Evolutionary conservation across 495 filamentous ascomycete genomes (phyloP).

Genomic region (Penicillium goetzii): DNA sequence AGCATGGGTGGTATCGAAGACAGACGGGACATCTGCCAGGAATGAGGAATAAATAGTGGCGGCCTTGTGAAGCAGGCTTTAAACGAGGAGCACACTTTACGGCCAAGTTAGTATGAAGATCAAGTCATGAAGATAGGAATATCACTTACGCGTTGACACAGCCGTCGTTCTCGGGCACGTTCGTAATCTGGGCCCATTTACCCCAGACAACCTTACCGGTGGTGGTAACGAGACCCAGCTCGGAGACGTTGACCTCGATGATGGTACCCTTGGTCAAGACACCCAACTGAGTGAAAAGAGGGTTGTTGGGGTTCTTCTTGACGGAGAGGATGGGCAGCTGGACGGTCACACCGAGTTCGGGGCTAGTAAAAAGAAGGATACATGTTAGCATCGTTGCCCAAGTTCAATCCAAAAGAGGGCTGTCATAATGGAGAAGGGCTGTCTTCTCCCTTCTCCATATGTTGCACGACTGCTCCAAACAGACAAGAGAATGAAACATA

Average conservation of each 20-base stretch:
- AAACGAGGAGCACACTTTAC: slow-evolving; percentile 32
- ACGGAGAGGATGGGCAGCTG: slow-evolving; percentile 92
- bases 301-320: slow-evolving; percentile 98
- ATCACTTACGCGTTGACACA: slow-evolving; percentile 29
- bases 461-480: neutral
- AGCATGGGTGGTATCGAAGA: slow-evolving; percentile 34
- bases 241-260: slow-evolving; percentile 93
- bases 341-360: slow-evolving; percentile 84
- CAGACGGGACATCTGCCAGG: slow-evolving; percentile 25
- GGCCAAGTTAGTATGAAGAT: neutral
- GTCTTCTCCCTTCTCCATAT: neutral
- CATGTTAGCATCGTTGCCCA: slow-evolving; percentile 22
- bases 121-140: neutral
- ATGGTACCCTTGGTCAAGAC: slow-evolving; percentile 94
- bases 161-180: slow-evolving; percentile 54
- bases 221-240: slow-evolving; percentile 90
- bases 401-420: neutral
- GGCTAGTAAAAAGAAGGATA: slow-evolving; percentile 36
- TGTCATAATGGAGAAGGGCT: neutral
- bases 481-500: slow-evolving; percentile 28
- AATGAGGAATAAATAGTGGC: slow-evolving; percentile 19
- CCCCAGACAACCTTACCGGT: slow-evolving; percentile 93
- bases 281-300: slow-evolving; percentile 91
- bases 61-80: slow-evolving; percentile 12
- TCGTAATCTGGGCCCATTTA: slow-evolving; percentile 72